Conservation (phyloP, 148 eudicot genomes). For the Fagopyrum tataricum region DNA sequence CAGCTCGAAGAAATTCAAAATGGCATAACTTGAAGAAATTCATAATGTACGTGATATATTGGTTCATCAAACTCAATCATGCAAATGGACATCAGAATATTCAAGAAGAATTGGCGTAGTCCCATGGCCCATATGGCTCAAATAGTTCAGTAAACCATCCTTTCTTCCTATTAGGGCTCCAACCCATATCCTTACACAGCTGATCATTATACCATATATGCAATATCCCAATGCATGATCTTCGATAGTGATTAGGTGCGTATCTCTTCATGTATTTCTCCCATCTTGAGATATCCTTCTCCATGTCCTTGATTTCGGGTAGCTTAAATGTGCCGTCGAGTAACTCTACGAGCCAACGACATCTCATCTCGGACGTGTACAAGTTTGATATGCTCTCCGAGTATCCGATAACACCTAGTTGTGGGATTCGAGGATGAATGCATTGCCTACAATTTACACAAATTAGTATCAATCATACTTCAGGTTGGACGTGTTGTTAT, state of each 20-base stretch:
- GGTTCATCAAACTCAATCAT: too few relatives aligned
- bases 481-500: too few relatives aligned
- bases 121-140: slow-evolving; percentile 23
- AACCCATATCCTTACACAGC: slow-evolving; percentile 25
- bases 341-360: slow-evolving; percentile 22
- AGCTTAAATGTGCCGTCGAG: slow-evolving; percentile 21
- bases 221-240: slow-evolving; percentile 17
- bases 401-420: slow-evolving; percentile 27
- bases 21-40: too few relatives aligned
- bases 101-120: slow-evolving; percentile 14
- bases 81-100: too few relatives aligned
- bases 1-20: too few relatives aligned
- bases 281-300: slow-evolving; percentile 10
- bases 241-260: slow-evolving; percentile 8
- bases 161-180: slow-evolving; percentile 26
- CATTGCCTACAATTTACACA: slow-evolving; percentile 14
- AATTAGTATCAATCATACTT: not conserved
- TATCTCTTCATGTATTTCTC: slow-evolving; percentile 18
- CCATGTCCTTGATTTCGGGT: slow-evolving; percentile 19
- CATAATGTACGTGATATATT: too few relatives aligned
- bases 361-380: slow-evolving; percentile 22
- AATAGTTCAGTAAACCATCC: slow-evolving; percentile 23
- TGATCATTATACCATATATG: slow-evolving; percentile 25
- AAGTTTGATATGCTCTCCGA: slow-evolving; percentile 23
- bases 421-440: slow-evolving; percentile 30